Percentiles rank a stretch among this genome's conserved stretches.
phyloP scores from a whole-genome alignment of 345 rosid species.

The Turritis glabra region DNA sequence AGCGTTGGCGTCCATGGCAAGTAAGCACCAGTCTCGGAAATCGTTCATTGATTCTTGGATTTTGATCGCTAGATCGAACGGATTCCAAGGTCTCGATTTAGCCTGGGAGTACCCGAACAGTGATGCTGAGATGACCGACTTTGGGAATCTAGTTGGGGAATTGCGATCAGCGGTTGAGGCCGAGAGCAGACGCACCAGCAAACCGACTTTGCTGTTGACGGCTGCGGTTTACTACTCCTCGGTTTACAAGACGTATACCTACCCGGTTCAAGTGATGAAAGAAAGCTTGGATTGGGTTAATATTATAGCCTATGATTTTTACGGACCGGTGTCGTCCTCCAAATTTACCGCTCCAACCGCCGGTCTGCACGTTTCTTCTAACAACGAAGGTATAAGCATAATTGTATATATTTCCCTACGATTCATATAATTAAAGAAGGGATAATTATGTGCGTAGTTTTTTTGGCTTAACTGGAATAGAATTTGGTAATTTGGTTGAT shows the following conservation, averaged over 20 bases:
- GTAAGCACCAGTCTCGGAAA: too few relatives aligned
- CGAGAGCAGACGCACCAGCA: not conserved
- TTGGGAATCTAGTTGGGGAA: slow-evolving; percentile 38
- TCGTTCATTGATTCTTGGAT: slow-evolving; percentile 40
- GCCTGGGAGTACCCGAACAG: slow-evolving; percentile 56
- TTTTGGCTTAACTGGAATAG: too few relatives aligned
- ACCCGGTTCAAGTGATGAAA: too few relatives aligned
- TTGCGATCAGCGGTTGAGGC: slow-evolving; percentile 46
- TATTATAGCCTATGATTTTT: too few relatives aligned
- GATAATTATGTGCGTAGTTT: not conserved
- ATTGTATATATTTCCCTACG: not conserved
- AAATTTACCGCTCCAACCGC: too few relatives aligned
- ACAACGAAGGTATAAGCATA: not conserved
- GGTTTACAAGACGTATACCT: too few relatives aligned
- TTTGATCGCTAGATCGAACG: slow-evolving; percentile 44
- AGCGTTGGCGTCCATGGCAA: too few relatives aligned
- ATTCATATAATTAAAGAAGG: too few relatives aligned
- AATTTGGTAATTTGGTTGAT: not conserved
- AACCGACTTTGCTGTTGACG: slow-evolving; percentile 39
- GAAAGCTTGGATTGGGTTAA: too few relatives aligned
- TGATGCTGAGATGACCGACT: slow-evolving; percentile 43
- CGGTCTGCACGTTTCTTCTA: too few relatives aligned
- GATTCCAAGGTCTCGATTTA: slow-evolving; percentile 63
- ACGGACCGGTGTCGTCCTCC: slow-evolving; percentile 2
- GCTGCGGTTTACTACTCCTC: slow-evolving; percentile 34